Evolutionary conservation across 2,329 filamentous ascomycete species (phyloP).

Genomic region (Pseudogymnoascus sp.): DNA sequence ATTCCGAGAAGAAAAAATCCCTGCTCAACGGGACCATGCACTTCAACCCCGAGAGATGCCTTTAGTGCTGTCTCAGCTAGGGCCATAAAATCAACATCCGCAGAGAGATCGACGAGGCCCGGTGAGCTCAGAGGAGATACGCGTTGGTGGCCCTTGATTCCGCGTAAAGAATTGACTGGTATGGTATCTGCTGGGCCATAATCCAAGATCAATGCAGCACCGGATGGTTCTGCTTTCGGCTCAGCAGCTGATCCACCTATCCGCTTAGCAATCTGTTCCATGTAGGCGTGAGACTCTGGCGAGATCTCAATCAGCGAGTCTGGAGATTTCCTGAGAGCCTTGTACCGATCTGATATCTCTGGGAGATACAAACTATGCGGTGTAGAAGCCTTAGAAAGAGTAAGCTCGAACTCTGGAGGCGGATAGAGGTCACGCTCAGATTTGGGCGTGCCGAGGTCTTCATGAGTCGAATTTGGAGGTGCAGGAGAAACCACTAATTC

Average conservation of each 20-base stretch:
- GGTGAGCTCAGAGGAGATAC: slow-evolving; percentile 75
- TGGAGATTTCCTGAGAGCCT: slow-evolving; percentile 58
- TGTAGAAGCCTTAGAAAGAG: slow-evolving; percentile 65
- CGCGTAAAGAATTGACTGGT: slow-evolving; percentile 82
- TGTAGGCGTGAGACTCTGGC: slow-evolving; percentile 76
- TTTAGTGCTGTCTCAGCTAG: slow-evolving; percentile 74
- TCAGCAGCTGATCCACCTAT: slow-evolving; percentile 62
- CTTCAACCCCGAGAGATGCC: slow-evolving; percentile 74
- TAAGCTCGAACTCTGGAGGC: slow-evolving; percentile 81
- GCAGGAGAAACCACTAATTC: slow-evolving; percentile 72
- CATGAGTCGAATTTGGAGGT: slow-evolving; percentile 46
- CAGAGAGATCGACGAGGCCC: slow-evolving; percentile 79
- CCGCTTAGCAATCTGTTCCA: slow-evolving; percentile 70
- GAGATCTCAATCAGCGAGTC: slow-evolving; percentile 80
- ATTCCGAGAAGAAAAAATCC: slow-evolving; percentile 70
- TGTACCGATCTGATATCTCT: slow-evolving; percentile 72
- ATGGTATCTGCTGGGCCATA: slow-evolving; percentile 77
- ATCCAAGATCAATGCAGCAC: slow-evolving; percentile 90
- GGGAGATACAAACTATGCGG: slow-evolving; percentile 82
- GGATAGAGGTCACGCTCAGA: slow-evolving; percentile 40
- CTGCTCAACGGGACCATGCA: slow-evolving; percentile 87
- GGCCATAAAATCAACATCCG: slow-evolving; percentile 87
- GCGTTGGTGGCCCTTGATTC: slow-evolving; percentile 69
- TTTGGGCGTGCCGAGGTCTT: slow-evolving; percentile 47
- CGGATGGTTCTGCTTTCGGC: slow-evolving; percentile 58